Percentiles rank a stretch among this genome's conserved stretches.
Evolutionary conservation across 352 stramenopile species (phyloP).

Genomic region (Pythium insidiosum): DNA sequence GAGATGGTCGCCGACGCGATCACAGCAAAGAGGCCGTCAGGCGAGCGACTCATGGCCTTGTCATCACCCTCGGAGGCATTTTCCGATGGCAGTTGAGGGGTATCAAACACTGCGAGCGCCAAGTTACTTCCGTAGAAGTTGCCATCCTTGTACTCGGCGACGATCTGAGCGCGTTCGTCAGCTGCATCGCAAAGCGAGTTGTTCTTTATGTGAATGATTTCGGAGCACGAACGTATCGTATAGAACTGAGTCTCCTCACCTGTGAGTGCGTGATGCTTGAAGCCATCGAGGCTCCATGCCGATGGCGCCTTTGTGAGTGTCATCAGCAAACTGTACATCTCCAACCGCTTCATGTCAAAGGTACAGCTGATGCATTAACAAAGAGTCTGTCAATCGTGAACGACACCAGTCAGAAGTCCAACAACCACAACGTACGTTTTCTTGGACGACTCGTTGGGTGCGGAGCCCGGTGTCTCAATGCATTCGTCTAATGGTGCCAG

Average conservation of each 20-base stretch:
- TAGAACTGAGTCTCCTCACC: too few relatives aligned
- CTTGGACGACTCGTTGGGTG: neutral
- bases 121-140: constrained; percentile 58
- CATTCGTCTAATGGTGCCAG: constrained; percentile 35
- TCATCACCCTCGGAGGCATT: constrained; percentile 17
- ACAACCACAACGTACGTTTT: neutral
- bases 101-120: constrained; percentile 54
- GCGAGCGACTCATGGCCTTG: constrained; percentile 21
- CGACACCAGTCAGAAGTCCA: too few relatives aligned
- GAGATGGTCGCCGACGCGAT: constrained; percentile 30
- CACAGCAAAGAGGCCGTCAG: constrained; percentile 29
- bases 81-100: constrained; percentile 23
- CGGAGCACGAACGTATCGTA: too few relatives aligned
- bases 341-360: constrained; percentile 50
- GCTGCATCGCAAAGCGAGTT: constrained; percentile 14
- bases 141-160: constrained; percentile 41
- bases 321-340: constrained; percentile 62
- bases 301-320: constrained; percentile 19
- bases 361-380: constrained; percentile 24
- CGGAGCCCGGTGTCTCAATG: neutral
- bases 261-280: constrained; percentile 44
- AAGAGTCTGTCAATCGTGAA: too few relatives aligned
- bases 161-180: constrained; percentile 41
- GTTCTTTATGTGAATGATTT: too few relatives aligned
- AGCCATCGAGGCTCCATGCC: constrained; percentile 41